Evolutionary conservation across 345 rosid genomes (phyloP).

Genomic region (Fremontodendron californicum): DNA sequence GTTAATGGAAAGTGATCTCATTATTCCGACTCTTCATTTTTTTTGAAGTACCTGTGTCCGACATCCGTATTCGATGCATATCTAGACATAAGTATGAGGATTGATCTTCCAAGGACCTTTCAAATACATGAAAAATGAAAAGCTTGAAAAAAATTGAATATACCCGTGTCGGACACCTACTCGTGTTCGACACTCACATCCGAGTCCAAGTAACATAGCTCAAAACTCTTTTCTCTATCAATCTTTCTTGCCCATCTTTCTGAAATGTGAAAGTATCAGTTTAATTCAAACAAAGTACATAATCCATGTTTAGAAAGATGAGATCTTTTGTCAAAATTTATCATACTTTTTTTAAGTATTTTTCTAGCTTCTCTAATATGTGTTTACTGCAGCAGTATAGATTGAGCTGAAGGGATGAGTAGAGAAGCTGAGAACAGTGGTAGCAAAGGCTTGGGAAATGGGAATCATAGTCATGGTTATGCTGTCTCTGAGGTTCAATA

Average conservation of each 20-base stretch:
- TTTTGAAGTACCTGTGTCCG: no score
- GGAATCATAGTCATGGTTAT: neutral
- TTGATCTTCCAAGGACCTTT: no score
- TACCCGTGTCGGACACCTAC: no score
- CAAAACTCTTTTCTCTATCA: no score
- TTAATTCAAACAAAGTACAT: neutral
- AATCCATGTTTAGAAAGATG: neutral
- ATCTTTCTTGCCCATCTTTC: neutral
- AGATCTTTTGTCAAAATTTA: neutral
- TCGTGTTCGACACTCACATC: no score
- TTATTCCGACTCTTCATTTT: no score
- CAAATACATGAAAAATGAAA: no score
- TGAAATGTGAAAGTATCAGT: neutral
- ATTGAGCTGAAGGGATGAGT: neutral
- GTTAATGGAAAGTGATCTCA: neutral
- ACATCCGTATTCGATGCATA: no score
- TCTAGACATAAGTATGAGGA: no score
- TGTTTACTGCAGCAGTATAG: neutral
- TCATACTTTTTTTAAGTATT: neutral
- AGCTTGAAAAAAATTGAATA: no score
- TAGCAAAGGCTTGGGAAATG: neutral
- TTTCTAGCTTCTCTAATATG: neutral
- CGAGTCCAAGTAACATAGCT: no score
- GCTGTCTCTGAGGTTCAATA: neutral
- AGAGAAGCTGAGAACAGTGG: neutral